Evolutionary conservation across 2,329 filamentous ascomycete species (phyloP).

Genomic region (Scedosporium apiospermum): DNA sequence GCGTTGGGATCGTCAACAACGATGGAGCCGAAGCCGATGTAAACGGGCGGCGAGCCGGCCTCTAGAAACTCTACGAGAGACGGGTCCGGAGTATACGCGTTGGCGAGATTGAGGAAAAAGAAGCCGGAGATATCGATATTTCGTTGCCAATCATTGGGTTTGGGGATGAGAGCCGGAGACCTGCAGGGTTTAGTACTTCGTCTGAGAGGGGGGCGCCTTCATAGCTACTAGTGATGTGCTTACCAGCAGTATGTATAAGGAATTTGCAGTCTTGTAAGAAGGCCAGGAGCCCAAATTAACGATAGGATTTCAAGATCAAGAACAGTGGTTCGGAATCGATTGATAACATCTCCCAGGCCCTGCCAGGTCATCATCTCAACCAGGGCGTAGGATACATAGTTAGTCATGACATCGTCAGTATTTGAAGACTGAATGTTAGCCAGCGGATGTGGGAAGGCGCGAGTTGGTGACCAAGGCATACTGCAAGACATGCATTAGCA

Average conservation of each 20-base stretch:
- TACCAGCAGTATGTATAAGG: slow-evolving; percentile 87
- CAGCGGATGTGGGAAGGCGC: slow-evolving; percentile 76
- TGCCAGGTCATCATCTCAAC: slow-evolving; percentile 94
- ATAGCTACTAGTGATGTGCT: slow-evolving; percentile 8
- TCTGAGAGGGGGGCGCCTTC: not conserved
- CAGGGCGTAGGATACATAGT: slow-evolving; percentile 73
- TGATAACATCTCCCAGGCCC: slow-evolving; percentile 83
- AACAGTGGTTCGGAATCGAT: slow-evolving; percentile 67
- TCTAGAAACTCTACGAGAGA: slow-evolving; percentile 58
- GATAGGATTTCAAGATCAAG: slow-evolving; percentile 71
- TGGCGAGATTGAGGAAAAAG: slow-evolving; percentile 61
- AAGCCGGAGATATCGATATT: slow-evolving; percentile 69
- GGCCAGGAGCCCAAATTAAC: slow-evolving; percentile 71
- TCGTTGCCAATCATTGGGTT: slow-evolving; percentile 65
- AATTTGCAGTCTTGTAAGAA: slow-evolving; percentile 65
- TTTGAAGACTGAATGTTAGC: slow-evolving; percentile 72
- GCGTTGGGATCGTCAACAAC: slow-evolving; percentile 67
- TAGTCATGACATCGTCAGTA: slow-evolving; percentile 66
- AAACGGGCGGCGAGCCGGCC: slow-evolving; percentile 62
- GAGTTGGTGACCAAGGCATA: slow-evolving; percentile 86
- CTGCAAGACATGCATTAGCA: slow-evolving; percentile 43
- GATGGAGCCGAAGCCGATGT: slow-evolving; percentile 78
- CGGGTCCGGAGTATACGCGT: slow-evolving; percentile 54
- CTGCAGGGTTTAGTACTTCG: slow-evolving; percentile 11
- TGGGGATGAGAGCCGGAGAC: slow-evolving; percentile 68